A percentile compares a stretch with the other conserved stretches of the same genome.
Evolutionary conservation across 2,329 filamentous ascomycete genomes (phyloP).

Genomic region (Lachnellula cervina): DNA sequence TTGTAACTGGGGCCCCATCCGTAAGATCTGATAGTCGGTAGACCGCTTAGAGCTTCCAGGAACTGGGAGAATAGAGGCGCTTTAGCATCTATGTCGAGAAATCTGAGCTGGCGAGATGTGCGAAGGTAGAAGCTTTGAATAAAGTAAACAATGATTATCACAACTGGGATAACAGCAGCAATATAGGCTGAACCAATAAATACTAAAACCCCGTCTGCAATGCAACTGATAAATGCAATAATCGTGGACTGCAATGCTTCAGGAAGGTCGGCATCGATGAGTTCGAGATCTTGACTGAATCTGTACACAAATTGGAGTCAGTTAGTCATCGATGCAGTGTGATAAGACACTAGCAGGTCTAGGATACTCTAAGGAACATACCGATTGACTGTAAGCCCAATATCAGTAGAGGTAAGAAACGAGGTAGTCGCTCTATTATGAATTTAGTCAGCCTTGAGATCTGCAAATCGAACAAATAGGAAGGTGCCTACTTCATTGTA

Average conservation of each 20-base stretch:
- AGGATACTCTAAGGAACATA: background rate
- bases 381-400: constrained; percentile 10
- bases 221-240: background rate
- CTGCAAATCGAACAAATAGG: background rate
- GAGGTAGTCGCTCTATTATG: constrained; percentile 9
- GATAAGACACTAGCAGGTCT: background rate
- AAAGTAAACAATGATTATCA: constrained; percentile 4
- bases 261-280: constrained; percentile 12
- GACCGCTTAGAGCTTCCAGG: constrained; percentile 40
- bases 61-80: constrained; percentile 44
- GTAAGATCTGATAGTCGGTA: constrained; percentile 51
- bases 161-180: constrained; percentile 11
- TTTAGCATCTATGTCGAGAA: constrained; percentile 40
- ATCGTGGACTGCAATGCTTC: background rate
- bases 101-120: constrained; percentile 44
- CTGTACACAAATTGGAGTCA: background rate
- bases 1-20: constrained; percentile 45
- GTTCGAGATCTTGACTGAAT: constrained; percentile 14
- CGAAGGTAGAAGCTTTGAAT: constrained; percentile 40
- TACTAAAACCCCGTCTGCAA: constrained; percentile 5
- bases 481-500: constrained; percentile 2
- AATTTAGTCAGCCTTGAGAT: background rate
- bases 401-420: constrained; percentile 10
- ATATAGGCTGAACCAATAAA: constrained; percentile 6
- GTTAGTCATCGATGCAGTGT: background rate